Base-by-base conservation (phyloP, 345 rosid species). In the Citrus hindsii region DNA sequence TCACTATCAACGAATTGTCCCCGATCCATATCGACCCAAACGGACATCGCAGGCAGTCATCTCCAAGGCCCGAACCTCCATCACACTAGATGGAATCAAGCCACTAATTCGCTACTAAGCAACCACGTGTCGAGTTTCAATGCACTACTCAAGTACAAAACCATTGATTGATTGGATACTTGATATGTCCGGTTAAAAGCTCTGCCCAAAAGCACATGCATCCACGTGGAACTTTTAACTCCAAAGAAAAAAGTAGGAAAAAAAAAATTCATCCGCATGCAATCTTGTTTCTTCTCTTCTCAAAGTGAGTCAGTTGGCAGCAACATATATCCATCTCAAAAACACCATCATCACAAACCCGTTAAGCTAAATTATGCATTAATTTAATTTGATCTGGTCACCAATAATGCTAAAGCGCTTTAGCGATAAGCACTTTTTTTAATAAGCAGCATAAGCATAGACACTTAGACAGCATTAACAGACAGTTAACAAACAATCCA, bases 401-500 rank as follows among this genome's bases (percentile, higher is more conserved):
- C 24, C n/a, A 10, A 28, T 71, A 35, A 67, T 35, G 12, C 37
- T n/a, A n/a, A 37, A 67, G 48, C 13, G 24, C 14, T 67, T 38
- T 22, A 38, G 5, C 22, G 9, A 33, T 21, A 30, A 71, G 7
- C 37, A 56, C 22, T 33, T 12, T 72, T 32, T 72, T 32, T 21
- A 35, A 74, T 8, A 10, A 9, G 10, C 51, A 27, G 53, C 62
- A 46, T 19, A 62, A 55, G 24, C 25, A 16, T 16, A 5, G 5
- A 53, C 0, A 16, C 25, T 9, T 16, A 5, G 5, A 53, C 0
- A 16, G 6, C 6, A 28, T 53, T 25, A 35, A 61, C 42, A 63
- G 77, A 78, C 74, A 74, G 25, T 35, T 51, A 69, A 42, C 18
- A 25, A 71, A 71, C 79, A 75, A 30, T 38, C 78, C 77, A 79